A percentile compares a stretch with the other conserved stretches of the same genome.
These are phyloP conservation scores for Zopfia rhizophila DNA, from an alignment of 2,329 filamentous ascomycete genomes.

Conservation along the genomic window DNA sequence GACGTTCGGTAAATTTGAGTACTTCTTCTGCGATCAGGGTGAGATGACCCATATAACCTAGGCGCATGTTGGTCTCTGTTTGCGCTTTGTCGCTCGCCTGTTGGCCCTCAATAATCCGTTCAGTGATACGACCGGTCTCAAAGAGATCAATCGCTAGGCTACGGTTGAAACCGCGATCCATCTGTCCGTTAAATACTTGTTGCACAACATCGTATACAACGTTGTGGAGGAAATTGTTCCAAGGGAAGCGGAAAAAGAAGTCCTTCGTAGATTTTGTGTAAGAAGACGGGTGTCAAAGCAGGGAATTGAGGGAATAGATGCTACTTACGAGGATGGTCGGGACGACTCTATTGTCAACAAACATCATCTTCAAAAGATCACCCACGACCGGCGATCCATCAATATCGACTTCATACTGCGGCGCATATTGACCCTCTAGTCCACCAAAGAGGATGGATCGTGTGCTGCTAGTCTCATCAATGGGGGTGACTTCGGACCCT, in stretches of 20 bases:
- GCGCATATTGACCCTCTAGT: slow-evolving; percentile 36
- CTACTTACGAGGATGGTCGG: slow-evolving; percentile 88
- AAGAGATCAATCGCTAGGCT: slow-evolving; percentile 92
- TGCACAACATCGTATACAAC: slow-evolving; percentile 99
- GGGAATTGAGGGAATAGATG: slow-evolving; percentile 5
- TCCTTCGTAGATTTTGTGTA: slow-evolving; percentile 65
- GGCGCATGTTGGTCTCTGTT: slow-evolving; percentile 82
- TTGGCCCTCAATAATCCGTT: slow-evolving; percentile 92
- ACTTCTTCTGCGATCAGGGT: slow-evolving; percentile 98
- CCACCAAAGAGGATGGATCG: slow-evolving; percentile 49
- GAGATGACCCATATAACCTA: slow-evolving; percentile 98
- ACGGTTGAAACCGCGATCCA: slow-evolving; percentile 95
- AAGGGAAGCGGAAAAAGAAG: slow-evolving; percentile 98
- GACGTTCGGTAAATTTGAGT: slow-evolving; percentile 96
- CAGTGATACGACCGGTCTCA: slow-evolving; percentile 87
- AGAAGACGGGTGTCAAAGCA: slow-evolving; percentile 3
- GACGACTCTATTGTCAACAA: slow-evolving; percentile 93
- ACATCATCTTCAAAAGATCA: slow-evolving; percentile 94
- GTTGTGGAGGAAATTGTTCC: slow-evolving; percentile 99
- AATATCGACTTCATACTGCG: slow-evolving; percentile 66
- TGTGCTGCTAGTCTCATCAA: slow-evolving; percentile 47
- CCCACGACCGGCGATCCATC: slow-evolving; percentile 85
- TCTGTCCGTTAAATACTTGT: slow-evolving; percentile 97
- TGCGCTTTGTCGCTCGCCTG: slow-evolving; percentile 87
- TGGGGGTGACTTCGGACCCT: slow-evolving; percentile 48